A percentile compares a stretch with the other conserved stretches of the same genome.
phyloP scores from a whole-genome alignment of 495 filamentous ascomycete genomes.

The Rusavskia elegans region DNA sequence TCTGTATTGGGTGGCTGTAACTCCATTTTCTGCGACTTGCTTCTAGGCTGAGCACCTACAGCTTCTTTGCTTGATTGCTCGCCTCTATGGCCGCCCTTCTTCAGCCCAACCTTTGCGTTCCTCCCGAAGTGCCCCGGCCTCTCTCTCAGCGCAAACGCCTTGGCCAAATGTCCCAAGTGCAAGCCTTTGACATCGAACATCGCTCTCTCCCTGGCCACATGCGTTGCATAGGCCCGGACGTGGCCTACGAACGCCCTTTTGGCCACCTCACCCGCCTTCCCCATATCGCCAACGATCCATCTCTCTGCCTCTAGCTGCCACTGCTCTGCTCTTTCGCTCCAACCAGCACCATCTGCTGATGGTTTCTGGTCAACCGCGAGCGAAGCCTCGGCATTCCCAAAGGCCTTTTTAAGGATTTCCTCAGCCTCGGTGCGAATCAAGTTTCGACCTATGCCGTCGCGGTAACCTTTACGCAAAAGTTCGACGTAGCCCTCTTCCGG shows the following conservation, averaged over 20 bases:
- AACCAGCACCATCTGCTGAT: constrained; percentile 27
- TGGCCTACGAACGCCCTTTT: constrained; percentile 78
- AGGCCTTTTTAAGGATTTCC: constrained; percentile 45
- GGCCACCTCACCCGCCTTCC: constrained; percentile 48
- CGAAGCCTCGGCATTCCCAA: constrained; percentile 28
- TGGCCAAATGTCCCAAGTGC: constrained; percentile 86
- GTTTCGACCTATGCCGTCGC: constrained; percentile 34
- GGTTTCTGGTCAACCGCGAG: constrained; percentile 17
- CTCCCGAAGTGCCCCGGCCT: constrained; percentile 68
- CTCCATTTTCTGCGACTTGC: constrained; percentile 15
- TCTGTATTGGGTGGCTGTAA: constrained; percentile 25
- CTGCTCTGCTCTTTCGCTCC: constrained; percentile 58
- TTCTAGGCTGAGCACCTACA: constrained; percentile 5
- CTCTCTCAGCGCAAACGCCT: constrained; percentile 80
- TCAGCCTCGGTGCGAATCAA: constrained; percentile 39
- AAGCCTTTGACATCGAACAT: constrained; percentile 81
- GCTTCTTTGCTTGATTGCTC: constrained; percentile 17
- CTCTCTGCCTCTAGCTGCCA: constrained; percentile 62
- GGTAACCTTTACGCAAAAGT: constrained; percentile 44
- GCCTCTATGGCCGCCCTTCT: constrained; percentile 24
- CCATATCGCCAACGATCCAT: constrained; percentile 45
- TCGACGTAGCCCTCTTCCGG: constrained; percentile 79
- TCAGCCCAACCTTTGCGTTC: constrained; percentile 12
- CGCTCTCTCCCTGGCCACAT: constrained; percentile 62
- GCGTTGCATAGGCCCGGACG: constrained; percentile 86